Conservation (phyloP, 2,329 filamentous ascomycete genomes). For the Zymoseptoria ardabiliae region DNA sequence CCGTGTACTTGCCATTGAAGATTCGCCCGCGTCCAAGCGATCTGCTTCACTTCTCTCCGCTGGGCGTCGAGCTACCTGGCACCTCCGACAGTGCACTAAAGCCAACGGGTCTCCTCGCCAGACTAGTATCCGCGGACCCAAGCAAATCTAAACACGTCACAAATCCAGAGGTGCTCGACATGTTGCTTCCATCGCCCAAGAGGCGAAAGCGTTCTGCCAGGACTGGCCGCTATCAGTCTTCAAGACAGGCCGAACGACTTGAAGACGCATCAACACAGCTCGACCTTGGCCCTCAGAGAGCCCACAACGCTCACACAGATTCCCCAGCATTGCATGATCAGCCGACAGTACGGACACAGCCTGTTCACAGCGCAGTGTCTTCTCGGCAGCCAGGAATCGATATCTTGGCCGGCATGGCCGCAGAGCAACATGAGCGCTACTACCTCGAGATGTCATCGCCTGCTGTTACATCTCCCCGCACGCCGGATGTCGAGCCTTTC, state of each 20-base stretch:
- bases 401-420: neutral
- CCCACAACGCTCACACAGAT: neutral
- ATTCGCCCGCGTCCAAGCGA: neutral
- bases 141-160: no score
- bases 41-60: neutral
- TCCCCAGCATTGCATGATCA: neutral
- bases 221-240: no score
- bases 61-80: no score
- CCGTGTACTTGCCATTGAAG: neutral
- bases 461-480: neutral
- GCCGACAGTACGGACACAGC: neutral
- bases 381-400: neutral
- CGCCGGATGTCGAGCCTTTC: neutral
- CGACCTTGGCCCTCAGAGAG: neutral
- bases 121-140: no score
- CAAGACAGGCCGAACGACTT: no score
- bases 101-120: no score
- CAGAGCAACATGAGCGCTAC: neutral
- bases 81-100: no score
- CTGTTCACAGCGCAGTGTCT: neutral
- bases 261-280: neutral
- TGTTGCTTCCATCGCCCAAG: neutral
- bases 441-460: neutral
- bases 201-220: neutral
- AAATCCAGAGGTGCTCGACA: neutral